A percentile compares a stretch with the other conserved stretches of the same genome.
phyloP scores from a whole-genome alignment of 2,329 filamentous ascomycete species.

The Calcarisporium arbuscula region DNA sequence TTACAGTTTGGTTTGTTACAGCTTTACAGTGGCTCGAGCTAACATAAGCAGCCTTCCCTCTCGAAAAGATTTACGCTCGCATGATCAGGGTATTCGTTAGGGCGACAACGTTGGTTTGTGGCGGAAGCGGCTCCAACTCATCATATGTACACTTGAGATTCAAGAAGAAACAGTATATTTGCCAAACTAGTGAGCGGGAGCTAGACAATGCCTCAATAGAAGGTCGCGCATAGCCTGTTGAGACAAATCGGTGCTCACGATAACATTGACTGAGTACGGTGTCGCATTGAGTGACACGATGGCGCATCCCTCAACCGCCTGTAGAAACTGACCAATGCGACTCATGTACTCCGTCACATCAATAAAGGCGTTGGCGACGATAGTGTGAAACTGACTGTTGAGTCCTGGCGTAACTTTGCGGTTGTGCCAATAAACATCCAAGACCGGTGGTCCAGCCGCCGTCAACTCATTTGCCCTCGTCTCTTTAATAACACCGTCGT shows the following conservation, averaged over 20 bases:
- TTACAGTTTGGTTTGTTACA: too few species aligned
- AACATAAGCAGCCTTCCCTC: too few species aligned
- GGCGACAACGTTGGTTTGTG: too few species aligned
- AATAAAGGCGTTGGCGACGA: background rate
- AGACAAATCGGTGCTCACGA: conserved; percentile 1
- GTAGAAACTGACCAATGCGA: background rate
- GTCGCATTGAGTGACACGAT: conserved; percentile 1
- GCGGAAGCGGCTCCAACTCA: too few species aligned
- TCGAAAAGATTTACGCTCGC: too few species aligned
- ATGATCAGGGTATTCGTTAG: too few species aligned
- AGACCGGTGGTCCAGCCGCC: background rate
- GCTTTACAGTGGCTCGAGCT: too few species aligned
- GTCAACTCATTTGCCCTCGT: background rate
- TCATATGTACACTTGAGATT: too few species aligned
- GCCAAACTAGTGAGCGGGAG: background rate
- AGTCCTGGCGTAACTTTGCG: background rate
- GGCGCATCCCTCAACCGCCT: background rate
- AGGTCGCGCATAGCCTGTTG: background rate
- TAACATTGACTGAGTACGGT: conserved; percentile 1
- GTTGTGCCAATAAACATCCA: conserved; percentile 1
- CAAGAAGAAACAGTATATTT: too few species aligned
- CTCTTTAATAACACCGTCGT: conserved; percentile 1
- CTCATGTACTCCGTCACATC: background rate
- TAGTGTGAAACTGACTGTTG: background rate
- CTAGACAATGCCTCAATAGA: background rate